Percentiles rank a stretch among this genome's conserved stretches.
Evolutionary conservation across 768 basidiomycete species (phyloP).

Genomic region (Rhodotorula paludigena): DNA sequence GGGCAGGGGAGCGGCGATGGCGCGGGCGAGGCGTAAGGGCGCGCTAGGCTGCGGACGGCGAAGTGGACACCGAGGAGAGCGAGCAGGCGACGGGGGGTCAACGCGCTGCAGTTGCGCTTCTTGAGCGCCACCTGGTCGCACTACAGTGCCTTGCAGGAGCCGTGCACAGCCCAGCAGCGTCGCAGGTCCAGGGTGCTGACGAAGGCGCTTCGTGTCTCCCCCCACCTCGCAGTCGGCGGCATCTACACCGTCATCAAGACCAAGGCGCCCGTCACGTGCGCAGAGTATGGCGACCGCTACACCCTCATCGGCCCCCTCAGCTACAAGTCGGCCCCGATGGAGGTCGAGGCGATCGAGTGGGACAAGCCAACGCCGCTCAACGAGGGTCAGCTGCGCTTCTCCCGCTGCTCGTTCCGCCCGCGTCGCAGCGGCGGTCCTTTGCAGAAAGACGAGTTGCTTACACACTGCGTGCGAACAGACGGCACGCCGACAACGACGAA

Average conservation of each 20-base stretch:
- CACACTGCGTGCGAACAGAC: neutral
- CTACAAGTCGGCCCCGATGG: conserved; percentile 98
- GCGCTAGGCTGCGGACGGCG: too few species aligned
- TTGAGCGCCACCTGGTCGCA: too few species aligned
- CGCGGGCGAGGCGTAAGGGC: too few species aligned
- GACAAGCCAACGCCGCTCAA: conserved; percentile 19
- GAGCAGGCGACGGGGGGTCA: too few species aligned
- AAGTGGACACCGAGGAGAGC: too few species aligned
- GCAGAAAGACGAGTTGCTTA: neutral
- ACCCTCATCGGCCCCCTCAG: conserved; percentile 95
- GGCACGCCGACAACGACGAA: conserved; percentile 26
- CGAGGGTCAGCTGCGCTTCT: conserved; percentile 4
- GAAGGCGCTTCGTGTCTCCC: neutral
- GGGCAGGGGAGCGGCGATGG: too few species aligned
- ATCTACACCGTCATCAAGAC: conserved; percentile 99
- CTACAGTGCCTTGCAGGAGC: too few species aligned
- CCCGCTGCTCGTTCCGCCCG: accelerated
- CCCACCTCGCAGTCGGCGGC: conserved; percentile 64
- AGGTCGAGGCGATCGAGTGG: conserved; percentile 91
- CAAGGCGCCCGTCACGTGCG: conserved; percentile 95
- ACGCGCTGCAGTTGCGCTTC: too few species aligned
- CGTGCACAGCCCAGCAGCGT: too few species aligned
- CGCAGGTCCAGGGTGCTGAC: too few species aligned
- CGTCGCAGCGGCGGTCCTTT: too few species aligned
- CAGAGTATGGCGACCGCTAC: conserved; percentile 91